phyloP scores from a whole-genome alignment of 805 yeast genomes.

The Metahyphopichia silvanorum region DNA sequence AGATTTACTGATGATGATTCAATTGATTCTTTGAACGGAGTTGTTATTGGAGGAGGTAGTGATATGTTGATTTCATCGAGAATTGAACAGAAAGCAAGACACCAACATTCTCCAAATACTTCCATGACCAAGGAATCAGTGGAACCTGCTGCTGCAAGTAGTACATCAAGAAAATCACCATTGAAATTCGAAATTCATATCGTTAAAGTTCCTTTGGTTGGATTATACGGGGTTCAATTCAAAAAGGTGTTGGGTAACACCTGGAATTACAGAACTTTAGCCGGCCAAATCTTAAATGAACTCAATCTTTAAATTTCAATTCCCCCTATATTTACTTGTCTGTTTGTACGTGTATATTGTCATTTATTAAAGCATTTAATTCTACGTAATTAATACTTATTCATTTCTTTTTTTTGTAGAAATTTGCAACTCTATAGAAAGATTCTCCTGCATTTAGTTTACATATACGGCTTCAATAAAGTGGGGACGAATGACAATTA shows the following conservation, averaged over 20 bases:
- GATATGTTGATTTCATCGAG: constrained; percentile 63
- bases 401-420: no score
- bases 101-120: constrained; percentile 28
- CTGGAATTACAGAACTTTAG: constrained; percentile 90
- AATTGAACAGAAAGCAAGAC: constrained; percentile 48
- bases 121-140: constrained; percentile 11
- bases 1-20: constrained; percentile 52
- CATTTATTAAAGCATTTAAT: no score
- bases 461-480: no score
- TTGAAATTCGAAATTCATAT: constrained; percentile 86
- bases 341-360: no score
- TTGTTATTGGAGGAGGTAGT: constrained; percentile 46
- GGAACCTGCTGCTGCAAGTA: neutral
- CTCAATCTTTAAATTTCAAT: constrained; percentile 54
- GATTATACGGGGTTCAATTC: constrained; percentile 90
- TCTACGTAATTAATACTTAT: no score
- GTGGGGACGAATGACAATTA: no score
- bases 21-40: constrained; percentile 52
- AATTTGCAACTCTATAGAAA: no score
- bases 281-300: constrained; percentile 75
- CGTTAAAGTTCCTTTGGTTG: constrained; percentile 87
- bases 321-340: no score
- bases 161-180: constrained; percentile 41
- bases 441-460: no score
- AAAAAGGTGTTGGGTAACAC: constrained; percentile 91